Evolutionary conservation across 768 basidiomycete species (phyloP).

Genomic region (Boletus pseudo-olivaceus): DNA sequence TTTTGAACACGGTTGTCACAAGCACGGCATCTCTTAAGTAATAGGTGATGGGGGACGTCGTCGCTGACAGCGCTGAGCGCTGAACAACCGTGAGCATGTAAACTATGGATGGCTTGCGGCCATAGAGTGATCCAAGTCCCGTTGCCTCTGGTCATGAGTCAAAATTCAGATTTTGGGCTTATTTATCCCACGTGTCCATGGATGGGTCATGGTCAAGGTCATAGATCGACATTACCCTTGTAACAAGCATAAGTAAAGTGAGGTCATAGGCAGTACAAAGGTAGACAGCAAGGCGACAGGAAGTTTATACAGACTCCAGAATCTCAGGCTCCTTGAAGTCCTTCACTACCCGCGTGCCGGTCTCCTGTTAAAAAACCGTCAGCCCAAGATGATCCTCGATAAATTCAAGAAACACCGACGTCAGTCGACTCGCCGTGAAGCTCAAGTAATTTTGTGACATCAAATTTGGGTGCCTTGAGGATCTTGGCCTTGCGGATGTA

Average conservation of each 20-base stretch:
- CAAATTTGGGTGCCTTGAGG: constrained; percentile 96
- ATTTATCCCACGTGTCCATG: constrained; percentile 1
- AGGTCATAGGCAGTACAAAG: constrained; percentile 38
- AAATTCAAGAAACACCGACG: constrained; percentile 44
- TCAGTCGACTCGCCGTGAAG: constrained; percentile 94
- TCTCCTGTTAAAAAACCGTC: constrained; percentile 57
- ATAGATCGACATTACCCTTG: constrained; percentile 40
- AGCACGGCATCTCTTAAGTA: neutral
- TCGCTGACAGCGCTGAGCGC: no score
- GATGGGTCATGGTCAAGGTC: constrained; percentile 21
- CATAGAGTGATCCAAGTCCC: neutral
- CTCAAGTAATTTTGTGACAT: constrained; percentile 92
- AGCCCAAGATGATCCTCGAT: neutral
- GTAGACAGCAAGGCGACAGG: constrained; percentile 28
- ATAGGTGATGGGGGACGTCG: neutral
- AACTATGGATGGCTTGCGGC: no score
- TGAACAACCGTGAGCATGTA: no score
- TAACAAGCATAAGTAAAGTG: constrained; percentile 27
- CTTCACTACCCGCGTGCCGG: constrained; percentile 88
- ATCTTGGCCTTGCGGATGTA: constrained; percentile 99
- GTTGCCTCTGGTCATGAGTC: no score
- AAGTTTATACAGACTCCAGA: constrained; percentile 82
- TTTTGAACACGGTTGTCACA: neutral
- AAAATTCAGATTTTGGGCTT: no score
- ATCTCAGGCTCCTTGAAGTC: constrained; percentile 99